phyloP scores from a whole-genome alignment of 352 stramenopile species.

The Pythium insidiosum region DNA sequence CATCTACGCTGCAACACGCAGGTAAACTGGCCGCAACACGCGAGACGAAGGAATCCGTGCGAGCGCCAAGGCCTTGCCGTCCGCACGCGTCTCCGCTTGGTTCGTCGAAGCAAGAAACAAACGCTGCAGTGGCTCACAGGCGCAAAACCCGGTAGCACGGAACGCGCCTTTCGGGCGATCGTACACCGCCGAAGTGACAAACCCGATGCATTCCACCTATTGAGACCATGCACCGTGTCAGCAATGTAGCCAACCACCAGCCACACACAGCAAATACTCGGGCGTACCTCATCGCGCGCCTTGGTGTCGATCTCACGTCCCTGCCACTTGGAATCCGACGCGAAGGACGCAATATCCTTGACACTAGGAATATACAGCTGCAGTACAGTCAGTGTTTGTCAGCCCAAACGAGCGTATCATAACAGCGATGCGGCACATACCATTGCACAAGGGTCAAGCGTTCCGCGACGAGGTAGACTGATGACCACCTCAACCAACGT shows the following conservation, averaged over 20 bases:
- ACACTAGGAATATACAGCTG: constrained; percentile 16
- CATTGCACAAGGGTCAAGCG: constrained; percentile 48
- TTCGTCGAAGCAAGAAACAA: constrained; percentile 44
- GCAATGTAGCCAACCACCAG: too few relatives aligned
- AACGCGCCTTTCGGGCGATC: constrained; percentile 62
- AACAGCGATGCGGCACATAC: too few relatives aligned
- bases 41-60: constrained; percentile 30
- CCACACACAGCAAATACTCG: background rate
- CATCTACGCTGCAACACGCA: too few relatives aligned
- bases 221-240: too few relatives aligned
- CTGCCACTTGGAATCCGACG: constrained; percentile 12
- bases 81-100: too few relatives aligned
- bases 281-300: background rate
- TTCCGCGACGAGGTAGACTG: constrained; percentile 43
- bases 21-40: constrained; percentile 38
- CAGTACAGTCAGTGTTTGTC: background rate
- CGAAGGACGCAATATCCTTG: constrained; percentile 3
- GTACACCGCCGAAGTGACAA: constrained; percentile 71
- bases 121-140: constrained; percentile 50
- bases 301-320: constrained; percentile 5
- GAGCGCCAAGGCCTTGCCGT: constrained; percentile 29
- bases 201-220: constrained; percentile 33
- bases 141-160: constrained; percentile 55
- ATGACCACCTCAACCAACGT: constrained; percentile 64
- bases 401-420: too few relatives aligned